Evolutionary conservation across 352 stramenopile genomes (phyloP).

Genomic region (Phytophthora uliginosa): DNA sequence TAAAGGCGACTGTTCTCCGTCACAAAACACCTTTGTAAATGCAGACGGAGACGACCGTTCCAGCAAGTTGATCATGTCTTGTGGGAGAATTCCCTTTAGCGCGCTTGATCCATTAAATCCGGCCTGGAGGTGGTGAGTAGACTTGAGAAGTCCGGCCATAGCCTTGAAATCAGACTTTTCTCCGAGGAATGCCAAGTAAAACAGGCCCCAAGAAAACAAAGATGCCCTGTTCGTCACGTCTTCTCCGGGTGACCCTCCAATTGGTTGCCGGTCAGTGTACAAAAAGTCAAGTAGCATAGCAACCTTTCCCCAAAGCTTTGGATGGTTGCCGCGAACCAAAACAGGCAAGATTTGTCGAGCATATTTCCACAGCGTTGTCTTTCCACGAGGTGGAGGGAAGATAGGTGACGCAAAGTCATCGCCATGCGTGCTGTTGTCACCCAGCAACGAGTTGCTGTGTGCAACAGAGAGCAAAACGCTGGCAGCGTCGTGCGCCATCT

Average conservation of each 20-base stretch:
- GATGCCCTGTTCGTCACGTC: conserved; percentile 45
- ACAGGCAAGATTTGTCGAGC: conserved; percentile 62
- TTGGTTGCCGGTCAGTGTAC: conserved; percentile 43
- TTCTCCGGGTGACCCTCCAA: conserved; percentile 38
- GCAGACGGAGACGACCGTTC: conserved; percentile 77
- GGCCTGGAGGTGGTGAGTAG: conserved; percentile 67
- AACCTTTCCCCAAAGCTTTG: conserved; percentile 64
- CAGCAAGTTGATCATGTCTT: conserved; percentile 92
- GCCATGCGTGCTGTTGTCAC: conserved; percentile 18
- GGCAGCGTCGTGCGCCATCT: conserved; percentile 78
- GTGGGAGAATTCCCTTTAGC: conserved; percentile 90
- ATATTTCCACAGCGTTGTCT: conserved; percentile 58
- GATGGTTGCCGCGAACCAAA: conserved; percentile 54
- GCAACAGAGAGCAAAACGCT: conserved; percentile 70
- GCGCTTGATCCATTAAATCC: conserved; percentile 66
- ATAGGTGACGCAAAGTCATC: conserved; percentile 35
- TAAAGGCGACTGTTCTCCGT: conserved; percentile 87
- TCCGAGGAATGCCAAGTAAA: conserved; percentile 78
- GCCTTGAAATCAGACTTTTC: conserved; percentile 60
- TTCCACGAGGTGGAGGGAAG: conserved; percentile 71
- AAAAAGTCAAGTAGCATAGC: conserved; percentile 75
- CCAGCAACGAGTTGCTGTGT: conserved; percentile 69
- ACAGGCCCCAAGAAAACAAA: conserved; percentile 78
- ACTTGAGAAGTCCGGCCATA: conserved; percentile 74
- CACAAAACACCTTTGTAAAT: conserved; percentile 93